Evolutionary conservation across 2,329 filamentous ascomycete species (phyloP).

Genomic region (Falciphora oryzae): DNA sequence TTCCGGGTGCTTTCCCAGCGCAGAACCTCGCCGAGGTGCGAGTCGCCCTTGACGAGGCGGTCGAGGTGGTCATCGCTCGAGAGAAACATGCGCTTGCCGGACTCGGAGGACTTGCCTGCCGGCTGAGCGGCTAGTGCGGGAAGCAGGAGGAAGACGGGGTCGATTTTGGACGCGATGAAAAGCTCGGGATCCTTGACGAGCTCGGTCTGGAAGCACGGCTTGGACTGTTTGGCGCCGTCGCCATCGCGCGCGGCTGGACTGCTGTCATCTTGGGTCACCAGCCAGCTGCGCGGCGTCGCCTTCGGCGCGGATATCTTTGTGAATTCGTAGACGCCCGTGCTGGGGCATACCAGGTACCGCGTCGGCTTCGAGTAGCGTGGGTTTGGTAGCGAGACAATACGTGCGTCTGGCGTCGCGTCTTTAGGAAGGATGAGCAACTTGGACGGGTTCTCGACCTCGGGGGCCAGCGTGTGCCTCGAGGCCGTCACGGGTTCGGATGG

Average conservation of each 20-base stretch:
- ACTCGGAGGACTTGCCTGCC: slow-evolving; percentile 25
- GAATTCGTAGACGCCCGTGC: slow-evolving; percentile 60
- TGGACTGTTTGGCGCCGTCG: slow-evolving; percentile 11
- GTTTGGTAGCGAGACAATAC: slow-evolving; percentile 54
- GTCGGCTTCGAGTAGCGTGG: slow-evolving; percentile 48
- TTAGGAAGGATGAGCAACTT: slow-evolving; percentile 57
- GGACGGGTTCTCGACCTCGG: slow-evolving; percentile 37
- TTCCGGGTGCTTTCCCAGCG: slow-evolving; percentile 36
- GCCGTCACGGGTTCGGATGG: slow-evolving; percentile 19
- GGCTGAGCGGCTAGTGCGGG: slow-evolving; percentile 55
- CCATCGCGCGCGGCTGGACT: slow-evolving; percentile 14
- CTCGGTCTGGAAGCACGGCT: slow-evolving; percentile 14
- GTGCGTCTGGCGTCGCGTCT: slow-evolving; percentile 45
- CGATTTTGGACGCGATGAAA: slow-evolving; percentile 77
- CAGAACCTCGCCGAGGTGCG: slow-evolving; percentile 55
- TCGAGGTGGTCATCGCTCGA: slow-evolving; percentile 69
- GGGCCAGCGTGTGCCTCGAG: slow-evolving; percentile 36
- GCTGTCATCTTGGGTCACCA: slow-evolving; percentile 36
- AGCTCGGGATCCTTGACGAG: slow-evolving; percentile 65
- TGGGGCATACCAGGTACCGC: slow-evolving; percentile 57
- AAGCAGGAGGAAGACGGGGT: slow-evolving; percentile 77
- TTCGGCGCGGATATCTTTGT: slow-evolving; percentile 49
- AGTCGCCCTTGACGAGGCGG: slow-evolving; percentile 43
- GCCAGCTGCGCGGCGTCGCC: slow-evolving; percentile 54
- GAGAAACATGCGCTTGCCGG: slow-evolving; percentile 58